Evolutionary conservation across 352 stramenopile genomes (phyloP), one percentile per base, ranked within the genome.

Genomic region (Pythium phragmitis): DNA sequence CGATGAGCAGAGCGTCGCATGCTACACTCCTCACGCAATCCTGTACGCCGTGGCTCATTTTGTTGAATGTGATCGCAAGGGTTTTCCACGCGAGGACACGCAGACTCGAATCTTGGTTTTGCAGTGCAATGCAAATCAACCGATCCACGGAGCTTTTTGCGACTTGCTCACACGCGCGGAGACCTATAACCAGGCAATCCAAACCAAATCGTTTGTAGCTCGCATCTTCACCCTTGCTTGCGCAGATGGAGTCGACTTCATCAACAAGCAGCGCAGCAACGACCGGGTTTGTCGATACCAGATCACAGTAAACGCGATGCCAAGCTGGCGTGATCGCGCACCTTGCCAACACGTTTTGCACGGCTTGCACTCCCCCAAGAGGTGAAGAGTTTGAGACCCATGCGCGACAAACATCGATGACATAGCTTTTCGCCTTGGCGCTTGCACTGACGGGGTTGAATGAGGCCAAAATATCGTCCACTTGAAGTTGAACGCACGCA

Each of bases 1-100:
- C 63, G 0, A 56, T 21, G 13, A 69, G 4, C 11, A 69, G 23
- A 9, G 63, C 52, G n/a, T 62, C 26, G 6, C 30, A 41, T 23
- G 63, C 63, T 7, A 53, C 21, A 4, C 6, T 23, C 30, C 46
- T 30, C 3, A 65, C 14, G 14, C 6, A 17, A 8, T 34, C 13
- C 7, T 45, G 16, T 16, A 49, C 19, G 12, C 9, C 16, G 36
- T 33, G 5, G 13, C n/a, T 37, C 19, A 65, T 67, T 36, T 56
- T 55, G 17, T 5, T 17, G 12, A 28, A 42, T 21, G 7, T 26
- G 7, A 11, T 28, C 45, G 30, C 39, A 13, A 68, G 47, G 1
- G 37, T 39, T 48, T 63, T 68, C 61, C 61, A 68, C 9, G 61
- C 61, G 2, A 63, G 39, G 1, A 48, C 39, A 9, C 53, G 61